Evolutionary conservation across 2,329 filamentous ascomycete genomes (phyloP).

Genomic region (Sclerotinia subarctica): DNA sequence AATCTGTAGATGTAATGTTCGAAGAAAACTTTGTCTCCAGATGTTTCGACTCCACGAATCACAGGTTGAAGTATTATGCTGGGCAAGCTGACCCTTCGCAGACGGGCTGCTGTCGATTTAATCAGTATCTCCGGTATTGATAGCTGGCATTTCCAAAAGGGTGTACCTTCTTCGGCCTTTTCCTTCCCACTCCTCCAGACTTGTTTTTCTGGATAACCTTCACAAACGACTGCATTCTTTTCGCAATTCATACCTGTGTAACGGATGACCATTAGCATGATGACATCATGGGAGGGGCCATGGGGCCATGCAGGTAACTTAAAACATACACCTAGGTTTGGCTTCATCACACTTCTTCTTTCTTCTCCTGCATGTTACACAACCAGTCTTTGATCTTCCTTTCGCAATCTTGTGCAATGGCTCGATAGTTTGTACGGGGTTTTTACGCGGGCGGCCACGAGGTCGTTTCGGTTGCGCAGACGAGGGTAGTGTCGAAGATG

Average conservation of each 20-base stretch:
- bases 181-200: conserved; percentile 85
- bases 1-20: conserved; percentile 79
- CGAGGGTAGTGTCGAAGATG: conserved; percentile 20
- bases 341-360: conserved; percentile 73
- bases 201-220: conserved; percentile 83
- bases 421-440: conserved; percentile 55
- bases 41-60: conserved; percentile 77
- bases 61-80: conserved; percentile 60
- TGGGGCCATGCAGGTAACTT: conserved; percentile 7
- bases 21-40: conserved; percentile 75
- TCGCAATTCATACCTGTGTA: conserved; percentile 75
- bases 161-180: conserved; percentile 61
- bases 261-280: not conserved
- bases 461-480: conserved; percentile 53
- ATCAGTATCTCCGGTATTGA: conserved; percentile 33
- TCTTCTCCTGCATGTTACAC: conserved; percentile 63
- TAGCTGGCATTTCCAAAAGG: conserved; percentile 26
- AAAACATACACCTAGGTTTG: conserved; percentile 60
- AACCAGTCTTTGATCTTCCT: conserved; percentile 68
- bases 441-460: conserved; percentile 79
- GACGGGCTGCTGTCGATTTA: conserved; percentile 47
- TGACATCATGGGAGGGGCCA: conserved; percentile 10
- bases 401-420: conserved; percentile 70
- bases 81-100: conserved; percentile 49
- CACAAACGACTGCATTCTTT: conserved; percentile 89